Base-by-base conservation (phyloP, 2,329 filamentous ascomycete genomes). In the Paecilomyces variotii region DNA sequence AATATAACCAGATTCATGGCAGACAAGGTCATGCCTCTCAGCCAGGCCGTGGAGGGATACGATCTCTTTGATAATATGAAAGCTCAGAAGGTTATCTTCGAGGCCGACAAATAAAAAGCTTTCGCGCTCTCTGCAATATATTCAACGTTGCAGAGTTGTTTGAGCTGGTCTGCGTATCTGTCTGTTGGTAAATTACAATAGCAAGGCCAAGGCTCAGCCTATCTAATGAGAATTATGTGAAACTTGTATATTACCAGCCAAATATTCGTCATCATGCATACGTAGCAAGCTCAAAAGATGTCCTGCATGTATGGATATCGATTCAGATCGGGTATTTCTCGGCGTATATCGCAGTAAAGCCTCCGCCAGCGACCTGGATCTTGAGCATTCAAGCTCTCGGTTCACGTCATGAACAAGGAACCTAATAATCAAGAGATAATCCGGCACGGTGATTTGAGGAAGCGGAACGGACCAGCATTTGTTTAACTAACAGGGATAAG, bases 61-160 rank as follows among this genome's bases (percentile, higher is more conserved):
- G 82, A 87, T 7, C 74, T 89, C 27, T 91, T 90, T 68, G 84
- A 90, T 68, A 81, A 86, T 62, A 88, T 87, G 82, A 83, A 87
- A 73, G 87, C 82, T 24, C 87, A 90, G 66, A 90, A 91, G 77
- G 85, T 91, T 12, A 80, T 90, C 14, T 90, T 90, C 67, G 81
- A 80, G 61, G 74, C 75, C 24, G 70, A 72, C 34, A 71, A 75
- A 65, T 77, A 67, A 63, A 6, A 24, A 19, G 4, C 19, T 7
- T 2, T 45, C 12, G 14, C 19, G 4, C 39, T 19, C 39, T 45
- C 39, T 45, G 14, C 1, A 45, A 19, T 19, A 6, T 19, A 32
- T 45, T 39, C 35, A 6, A n/a, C n/a, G 35, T 39, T 28, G 39
- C 19, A 57, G 58, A 51, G 52, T 51, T 35, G 53, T 52, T 19